phyloP scores from a whole-genome alignment of 1,284 basidiomycete species.

The Ustilago esculenta region DNA sequence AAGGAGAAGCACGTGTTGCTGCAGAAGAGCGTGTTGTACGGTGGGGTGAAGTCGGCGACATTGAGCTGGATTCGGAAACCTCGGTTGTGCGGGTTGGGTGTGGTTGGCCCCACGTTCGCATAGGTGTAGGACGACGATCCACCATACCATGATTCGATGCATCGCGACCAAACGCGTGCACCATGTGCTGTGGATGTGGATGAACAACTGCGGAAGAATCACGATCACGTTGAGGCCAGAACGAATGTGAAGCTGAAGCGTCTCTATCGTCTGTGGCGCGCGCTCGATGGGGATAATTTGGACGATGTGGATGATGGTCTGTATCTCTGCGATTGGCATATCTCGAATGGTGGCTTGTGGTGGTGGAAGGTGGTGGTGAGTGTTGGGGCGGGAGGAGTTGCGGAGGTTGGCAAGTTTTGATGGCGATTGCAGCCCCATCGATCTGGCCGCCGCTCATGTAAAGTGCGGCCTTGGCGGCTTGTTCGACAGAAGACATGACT shows the following conservation, averaged over 20 bases:
- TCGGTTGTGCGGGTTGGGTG: background rate
- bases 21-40: slow-evolving; percentile 8
- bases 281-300: too few species aligned
- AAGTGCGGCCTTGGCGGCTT: slow-evolving; percentile 41
- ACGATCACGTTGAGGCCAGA: too few species aligned
- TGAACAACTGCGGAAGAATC: too few species aligned
- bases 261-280: too few species aligned
- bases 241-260: too few species aligned
- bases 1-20: slow-evolving; percentile 14
- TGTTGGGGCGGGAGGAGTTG: background rate
- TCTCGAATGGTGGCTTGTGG: too few species aligned
- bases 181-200: slow-evolving; percentile 14
- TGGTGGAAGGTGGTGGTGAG: too few species aligned
- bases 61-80: slow-evolving; percentile 9
- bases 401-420: slow-evolving; percentile 17
- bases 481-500: slow-evolving; percentile 15
- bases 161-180: too few species aligned
- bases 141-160: too few species aligned
- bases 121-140: too few species aligned
- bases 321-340: too few species aligned
- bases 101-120: slow-evolving; percentile 16
- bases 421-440: slow-evolving; percentile 30
- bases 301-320: too few species aligned
- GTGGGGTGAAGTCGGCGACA: slow-evolving; percentile 4
- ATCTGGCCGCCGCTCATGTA: slow-evolving; percentile 59